phyloP scores from a whole-genome alignment of 2,329 filamentous ascomycete genomes.

The Sphaceloma murrayae region DNA sequence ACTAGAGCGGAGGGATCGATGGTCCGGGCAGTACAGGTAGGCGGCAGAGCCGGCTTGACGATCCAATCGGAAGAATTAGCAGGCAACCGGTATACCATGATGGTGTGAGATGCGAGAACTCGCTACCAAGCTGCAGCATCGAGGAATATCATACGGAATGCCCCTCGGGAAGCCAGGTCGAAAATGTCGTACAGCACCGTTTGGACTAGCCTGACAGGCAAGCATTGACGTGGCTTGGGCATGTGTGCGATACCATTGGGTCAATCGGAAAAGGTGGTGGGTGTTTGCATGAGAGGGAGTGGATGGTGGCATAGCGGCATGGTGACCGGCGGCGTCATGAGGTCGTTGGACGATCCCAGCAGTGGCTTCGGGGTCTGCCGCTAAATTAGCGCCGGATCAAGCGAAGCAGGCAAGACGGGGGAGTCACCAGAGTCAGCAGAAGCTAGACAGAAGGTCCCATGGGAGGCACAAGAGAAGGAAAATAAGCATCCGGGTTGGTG shows the following conservation, averaged over 20 bases:
- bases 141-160: too few relatives aligned
- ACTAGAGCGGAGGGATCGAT: too few relatives aligned
- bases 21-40: constrained; percentile 9
- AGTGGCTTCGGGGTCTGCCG: too few relatives aligned
- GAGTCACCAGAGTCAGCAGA: constrained; percentile 1
- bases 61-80: constrained; percentile 15
- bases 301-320: neutral
- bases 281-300: neutral
- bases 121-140: constrained; percentile 5
- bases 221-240: neutral
- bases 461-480: neutral
- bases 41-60: constrained; percentile 8
- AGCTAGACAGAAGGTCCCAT: constrained; percentile 2
- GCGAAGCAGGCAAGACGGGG: neutral
- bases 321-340: neutral
- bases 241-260: neutral
- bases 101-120: constrained; percentile 6
- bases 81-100: constrained; percentile 7
- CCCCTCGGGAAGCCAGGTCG: too few relatives aligned
- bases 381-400: neutral
- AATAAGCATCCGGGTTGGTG: constrained; percentile 13
- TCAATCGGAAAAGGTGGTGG: neutral
- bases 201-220: neutral
- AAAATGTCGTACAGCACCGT: neutral
- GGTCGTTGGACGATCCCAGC: neutral